Evolutionary conservation across 345 rosid species (phyloP).

Genomic region (Corchorus capsularis): DNA sequence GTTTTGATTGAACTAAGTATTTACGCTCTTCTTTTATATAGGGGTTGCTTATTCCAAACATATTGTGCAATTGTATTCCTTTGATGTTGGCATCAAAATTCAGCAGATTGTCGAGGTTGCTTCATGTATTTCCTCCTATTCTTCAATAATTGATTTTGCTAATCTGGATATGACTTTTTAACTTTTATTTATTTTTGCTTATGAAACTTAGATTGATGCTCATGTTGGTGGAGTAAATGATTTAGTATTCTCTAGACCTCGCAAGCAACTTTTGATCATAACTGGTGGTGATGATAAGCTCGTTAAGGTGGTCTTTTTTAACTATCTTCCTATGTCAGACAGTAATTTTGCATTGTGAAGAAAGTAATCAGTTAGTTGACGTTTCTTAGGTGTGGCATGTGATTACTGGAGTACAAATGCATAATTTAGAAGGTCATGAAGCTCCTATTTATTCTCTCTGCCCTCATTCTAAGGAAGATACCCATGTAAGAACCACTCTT

Average conservation of each 20-base stretch:
- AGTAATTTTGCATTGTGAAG: background rate
- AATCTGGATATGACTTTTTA: background rate
- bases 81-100: slow-evolving; percentile 50
- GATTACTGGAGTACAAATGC: slow-evolving; percentile 26
- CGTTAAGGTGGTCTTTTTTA: slow-evolving; percentile 42
- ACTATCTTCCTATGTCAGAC: background rate
- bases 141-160: background rate
- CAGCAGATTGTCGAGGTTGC: slow-evolving; percentile 58
- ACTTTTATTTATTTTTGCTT: background rate
- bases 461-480: slow-evolving; percentile 29
- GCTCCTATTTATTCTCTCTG: slow-evolving; percentile 38
- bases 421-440: slow-evolving; percentile 38
- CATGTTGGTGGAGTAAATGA: slow-evolving; percentile 67
- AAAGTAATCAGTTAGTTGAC: background rate
- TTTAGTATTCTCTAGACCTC: slow-evolving; percentile 59
- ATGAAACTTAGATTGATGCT: slow-evolving; percentile 57
- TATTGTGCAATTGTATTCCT: slow-evolving; percentile 72
- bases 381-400: slow-evolving; percentile 40
- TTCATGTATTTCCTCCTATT: background rate
- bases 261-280: slow-evolving; percentile 52
- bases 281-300: slow-evolving; percentile 73
- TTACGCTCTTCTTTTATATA: slow-evolving; percentile 28
- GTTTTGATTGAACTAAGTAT: background rate
- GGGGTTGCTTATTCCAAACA: slow-evolving; percentile 86
- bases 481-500: slow-evolving; percentile 28